Evolutionary conservation across 1,139 yeast species (phyloP).

Genomic region (Hyphopichia burtonii): DNA sequence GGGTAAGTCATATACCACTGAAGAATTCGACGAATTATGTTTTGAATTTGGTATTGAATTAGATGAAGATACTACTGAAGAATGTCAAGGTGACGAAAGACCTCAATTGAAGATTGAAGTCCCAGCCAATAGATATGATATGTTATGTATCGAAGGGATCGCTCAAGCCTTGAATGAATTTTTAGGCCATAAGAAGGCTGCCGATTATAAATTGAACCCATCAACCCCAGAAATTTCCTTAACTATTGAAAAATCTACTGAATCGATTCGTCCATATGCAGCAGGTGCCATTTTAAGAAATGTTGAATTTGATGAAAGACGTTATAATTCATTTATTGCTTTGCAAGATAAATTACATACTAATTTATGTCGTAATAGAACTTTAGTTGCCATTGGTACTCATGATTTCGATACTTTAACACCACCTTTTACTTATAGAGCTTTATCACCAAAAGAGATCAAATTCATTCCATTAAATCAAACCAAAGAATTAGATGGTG

Average conservation of each 20-base stretch:
- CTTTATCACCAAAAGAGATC: conserved; percentile 75
- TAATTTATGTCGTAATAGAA: conserved; percentile 94
- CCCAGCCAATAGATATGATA: conserved; percentile 97
- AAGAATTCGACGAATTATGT: conserved; percentile 95
- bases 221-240: conserved; percentile 60
- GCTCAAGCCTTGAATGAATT: conserved; percentile 93
- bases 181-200: conserved; percentile 65
- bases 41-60: conserved; percentile 97
- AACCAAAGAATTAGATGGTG: conserved; percentile 71
- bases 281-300: conserved; percentile 91
- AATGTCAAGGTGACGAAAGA: conserved; percentile 76
- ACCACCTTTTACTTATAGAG: conserved; percentile 90
- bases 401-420: conserved; percentile 84
- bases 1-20: conserved; percentile 78
- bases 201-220: conserved; percentile 65
- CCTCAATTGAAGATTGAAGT: conserved; percentile 96
- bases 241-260: conserved; percentile 73
- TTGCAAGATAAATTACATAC: conserved; percentile 95
- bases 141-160: conserved; percentile 97
- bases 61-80: conserved; percentile 92
- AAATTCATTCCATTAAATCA: conserved; percentile 86
- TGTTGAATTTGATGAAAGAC: conserved; percentile 74
- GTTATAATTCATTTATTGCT: conserved; percentile 92
- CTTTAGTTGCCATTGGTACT: conserved; percentile 97
- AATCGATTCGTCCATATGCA: conserved; percentile 82